These are phyloP conservation scores for Boletus rubropictus DNA, from an alignment of 768 basidiomycete species.

Conservation along the genomic window DNA sequence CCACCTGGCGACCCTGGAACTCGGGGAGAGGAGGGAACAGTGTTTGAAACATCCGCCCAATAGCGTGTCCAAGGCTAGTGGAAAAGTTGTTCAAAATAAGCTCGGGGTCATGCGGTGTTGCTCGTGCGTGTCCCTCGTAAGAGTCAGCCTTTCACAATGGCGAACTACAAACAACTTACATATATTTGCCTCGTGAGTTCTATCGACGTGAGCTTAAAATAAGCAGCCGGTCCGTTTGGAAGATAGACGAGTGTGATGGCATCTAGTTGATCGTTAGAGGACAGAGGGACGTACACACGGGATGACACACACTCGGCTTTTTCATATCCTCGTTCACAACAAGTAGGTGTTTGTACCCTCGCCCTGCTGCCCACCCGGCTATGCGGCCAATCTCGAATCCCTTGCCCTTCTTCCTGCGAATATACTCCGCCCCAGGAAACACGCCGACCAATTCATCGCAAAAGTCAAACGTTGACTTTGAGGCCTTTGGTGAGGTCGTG, in stretches of 20 bases:
- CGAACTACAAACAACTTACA: conserved; percentile 39
- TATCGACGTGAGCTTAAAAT: conserved; percentile 89
- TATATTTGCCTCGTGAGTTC: conserved; percentile 82
- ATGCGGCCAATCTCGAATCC: conserved; percentile 89
- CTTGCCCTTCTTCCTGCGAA: conserved; percentile 79
- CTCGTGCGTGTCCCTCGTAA: conserved; percentile 79
- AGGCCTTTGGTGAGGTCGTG: conserved; percentile 85
- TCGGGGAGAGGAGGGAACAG: conserved; percentile 93
- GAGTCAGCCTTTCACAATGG: conserved; percentile 4
- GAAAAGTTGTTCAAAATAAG: conserved; percentile 93
- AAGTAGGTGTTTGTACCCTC: conserved; percentile 82
- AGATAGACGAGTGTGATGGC: conserved; percentile 89
- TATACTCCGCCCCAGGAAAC: conserved; percentile 89
- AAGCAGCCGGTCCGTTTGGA: conserved; percentile 89
- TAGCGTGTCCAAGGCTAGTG: conserved; percentile 86
- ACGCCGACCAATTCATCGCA: conserved; percentile 86
- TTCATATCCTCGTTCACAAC: conserved; percentile 97
- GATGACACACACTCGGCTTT: conserved; percentile 68
- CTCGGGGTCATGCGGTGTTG: conserved; percentile 91
- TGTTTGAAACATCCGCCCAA: conserved; percentile 94
- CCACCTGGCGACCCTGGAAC: conserved; percentile 94
- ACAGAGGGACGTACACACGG: background rate
- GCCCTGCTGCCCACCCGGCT: conserved; percentile 86
- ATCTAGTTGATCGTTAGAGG: conserved; percentile 44
- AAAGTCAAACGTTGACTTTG: conserved; percentile 86